Evolutionary conservation across 495 filamentous ascomycete genomes (phyloP), one percentile per base, ranked within the genome.

Genomic region (Hypoxylon lienhwacheense): DNA sequence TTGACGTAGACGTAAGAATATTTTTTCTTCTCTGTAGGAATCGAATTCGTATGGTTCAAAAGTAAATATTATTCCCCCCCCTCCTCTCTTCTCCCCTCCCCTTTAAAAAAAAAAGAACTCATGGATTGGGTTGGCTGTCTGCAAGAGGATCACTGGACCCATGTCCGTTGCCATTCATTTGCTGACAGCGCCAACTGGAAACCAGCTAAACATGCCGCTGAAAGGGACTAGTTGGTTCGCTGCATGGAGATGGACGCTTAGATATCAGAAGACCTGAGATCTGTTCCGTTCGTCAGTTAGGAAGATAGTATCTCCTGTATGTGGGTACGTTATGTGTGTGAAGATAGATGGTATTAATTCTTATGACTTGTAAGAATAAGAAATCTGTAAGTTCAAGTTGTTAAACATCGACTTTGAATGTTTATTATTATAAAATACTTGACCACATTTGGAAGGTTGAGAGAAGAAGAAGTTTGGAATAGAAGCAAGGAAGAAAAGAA

Each of bases 111-210:
- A n/a, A n/a, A n/a, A 44, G 40, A 14, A 49, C 44, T 45, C 11
- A 33, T 51, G 47, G 47, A 52, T 61, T 47, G 58, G 58, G 41
- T 52, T 61, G 47, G 58, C 14, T 43, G 29, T 51, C 52, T 61
- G 56, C 56, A 50, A 46, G 51, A 56, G 58, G 47, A 55, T 56
- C 52, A 55, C 52, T 56, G 36, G 58, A 55, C 52, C 58, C 58
- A 61, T 61, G 47, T 45, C 36, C 15, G 41, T 24, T 24, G 52
- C 35, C 37, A 15, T 45, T 56, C 47, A 61, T 61, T 61, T 61
- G 58, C 53, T 61, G 53, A 50, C 37, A 46, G 42, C 24, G 35
- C 17, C 32, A 28, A 37, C 32, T 37, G 50, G 12, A 37, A 47
- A 50, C 45, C 19, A 52, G 41, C 52, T 61, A 61, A 32, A 48